A percentile compares a stretch with the other conserved stretches of the same genome.
phyloP scores from a whole-genome alignment of 495 filamentous ascomycete species.

The Xylaria curta region DNA sequence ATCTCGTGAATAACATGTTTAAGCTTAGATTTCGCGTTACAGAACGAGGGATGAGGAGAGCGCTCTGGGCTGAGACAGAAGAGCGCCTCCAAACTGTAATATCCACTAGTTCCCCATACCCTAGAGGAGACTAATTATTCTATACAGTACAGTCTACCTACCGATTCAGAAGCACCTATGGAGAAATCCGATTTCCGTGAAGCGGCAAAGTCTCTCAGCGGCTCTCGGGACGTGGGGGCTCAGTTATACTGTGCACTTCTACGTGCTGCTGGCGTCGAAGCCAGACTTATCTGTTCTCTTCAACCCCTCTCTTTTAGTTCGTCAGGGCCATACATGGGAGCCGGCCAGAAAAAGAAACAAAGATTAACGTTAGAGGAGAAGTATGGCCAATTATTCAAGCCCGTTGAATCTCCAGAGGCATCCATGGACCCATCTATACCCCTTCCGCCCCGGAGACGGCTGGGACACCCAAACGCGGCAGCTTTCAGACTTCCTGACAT shows the following conservation, averaged over 20 bases:
- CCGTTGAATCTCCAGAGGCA: conserved; percentile 35
- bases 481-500: conserved; percentile 44
- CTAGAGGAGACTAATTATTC: conserved; percentile 34
- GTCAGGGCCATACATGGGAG: conserved; percentile 55
- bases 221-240: conserved; percentile 87
- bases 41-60: conserved; percentile 69
- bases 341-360: conserved; percentile 46
- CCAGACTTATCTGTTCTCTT: conserved; percentile 91
- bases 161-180: conserved; percentile 58
- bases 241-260: conserved; percentile 90
- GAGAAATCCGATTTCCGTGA: conserved; percentile 73
- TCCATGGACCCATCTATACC: conserved; percentile 27
- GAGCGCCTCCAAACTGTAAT: conserved; percentile 63
- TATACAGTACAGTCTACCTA: conserved; percentile 56
- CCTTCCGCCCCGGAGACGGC: conserved; percentile 41
- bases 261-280: conserved; percentile 75
- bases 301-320: conserved; percentile 79
- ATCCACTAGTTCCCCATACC: conserved; percentile 24
- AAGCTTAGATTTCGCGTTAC: conserved; percentile 70
- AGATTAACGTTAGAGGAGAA: conserved; percentile 36
- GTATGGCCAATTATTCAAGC: conserved; percentile 43
- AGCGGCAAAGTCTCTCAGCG: conserved; percentile 68
- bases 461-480: conserved; percentile 52
- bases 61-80: conserved; percentile 73
- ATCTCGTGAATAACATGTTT: conserved; percentile 71